phyloP scores from a whole-genome alignment of 108 stramenopile genomes.

The Conticribra guillardii region DNA sequence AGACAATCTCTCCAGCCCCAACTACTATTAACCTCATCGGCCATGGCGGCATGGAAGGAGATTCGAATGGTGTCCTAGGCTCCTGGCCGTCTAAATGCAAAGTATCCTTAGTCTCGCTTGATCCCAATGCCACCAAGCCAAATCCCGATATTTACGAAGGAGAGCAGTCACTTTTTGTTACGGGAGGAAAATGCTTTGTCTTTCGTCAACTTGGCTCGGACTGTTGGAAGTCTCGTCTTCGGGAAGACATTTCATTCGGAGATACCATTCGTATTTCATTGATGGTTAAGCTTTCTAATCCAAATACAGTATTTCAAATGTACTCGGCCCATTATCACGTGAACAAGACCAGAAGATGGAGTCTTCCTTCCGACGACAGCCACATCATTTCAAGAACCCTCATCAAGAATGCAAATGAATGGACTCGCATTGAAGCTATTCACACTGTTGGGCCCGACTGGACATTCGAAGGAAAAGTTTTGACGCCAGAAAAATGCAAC shows the following conservation, averaged over 20 bases:
- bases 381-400: conserved; percentile 27
- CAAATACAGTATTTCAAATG: conserved; percentile 31
- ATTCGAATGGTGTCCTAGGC: not conserved
- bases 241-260: conserved; percentile 10
- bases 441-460: too few relatives aligned
- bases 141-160: conserved; percentile 24
- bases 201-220: conserved; percentile 18
- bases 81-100: conserved; percentile 17
- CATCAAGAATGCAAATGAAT: conserved; percentile 26
- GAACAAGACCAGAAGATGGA: conserved; percentile 22
- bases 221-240: conserved; percentile 15
- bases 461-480: conserved; percentile 23
- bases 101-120: not conserved
- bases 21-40: conserved; percentile 1
- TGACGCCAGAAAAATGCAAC: conserved; percentile 28
- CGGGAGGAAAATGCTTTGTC: conserved; percentile 33
- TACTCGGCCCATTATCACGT: conserved; percentile 37
- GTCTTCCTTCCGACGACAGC: conserved; percentile 24
- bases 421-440: conserved; percentile 35
- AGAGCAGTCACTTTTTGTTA: not conserved
- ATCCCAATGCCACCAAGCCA: not conserved
- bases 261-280: conserved; percentile 28
- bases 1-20: conserved; percentile 7
- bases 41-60: conserved; percentile 28
- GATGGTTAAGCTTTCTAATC: conserved; percentile 9